Conservation (phyloP, 768 basidiomycete species). For the Pleurotus tuoliensis region DNA sequence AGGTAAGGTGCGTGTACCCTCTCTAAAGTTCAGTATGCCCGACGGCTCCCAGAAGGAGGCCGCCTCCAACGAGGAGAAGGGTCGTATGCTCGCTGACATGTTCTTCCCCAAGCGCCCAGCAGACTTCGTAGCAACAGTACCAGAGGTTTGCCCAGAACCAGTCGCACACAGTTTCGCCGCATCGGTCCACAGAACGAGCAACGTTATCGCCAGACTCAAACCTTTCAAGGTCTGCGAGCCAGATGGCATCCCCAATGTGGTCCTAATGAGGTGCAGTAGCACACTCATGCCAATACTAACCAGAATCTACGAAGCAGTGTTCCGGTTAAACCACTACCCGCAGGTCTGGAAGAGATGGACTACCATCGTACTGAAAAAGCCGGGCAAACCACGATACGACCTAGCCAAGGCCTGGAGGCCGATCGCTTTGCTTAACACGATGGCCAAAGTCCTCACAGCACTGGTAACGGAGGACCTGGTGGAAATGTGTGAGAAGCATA, state of each 20-base stretch:
- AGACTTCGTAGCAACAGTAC: background rate
- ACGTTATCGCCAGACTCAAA: background rate
- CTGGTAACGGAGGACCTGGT: constrained; percentile 21
- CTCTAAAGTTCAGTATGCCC: background rate
- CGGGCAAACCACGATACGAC: no score
- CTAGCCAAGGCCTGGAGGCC: no score
- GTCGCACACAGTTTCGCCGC: background rate
- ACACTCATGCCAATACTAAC: background rate
- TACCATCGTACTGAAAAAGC: background rate
- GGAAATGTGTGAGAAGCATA: constrained; percentile 21
- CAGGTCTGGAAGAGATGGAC: background rate
- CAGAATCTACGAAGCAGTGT: background rate
- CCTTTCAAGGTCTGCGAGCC: constrained; percentile 3
- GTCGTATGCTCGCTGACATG: background rate
- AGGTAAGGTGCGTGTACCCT: background rate
- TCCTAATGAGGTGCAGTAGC: background rate
- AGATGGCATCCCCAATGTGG: background rate
- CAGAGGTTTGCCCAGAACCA: background rate
- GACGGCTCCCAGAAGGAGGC: background rate
- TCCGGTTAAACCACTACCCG: background rate
- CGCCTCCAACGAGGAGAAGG: background rate
- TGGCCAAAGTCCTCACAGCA: background rate
- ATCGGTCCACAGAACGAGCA: background rate
- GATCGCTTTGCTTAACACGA: no score
- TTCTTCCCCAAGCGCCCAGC: background rate